A percentile compares a stretch with the other conserved stretches of the same genome.
These are phyloP conservation scores for Penicillium atrosanguineum DNA, from an alignment of 495 filamentous ascomycete species.

Conservation along the genomic window DNA sequence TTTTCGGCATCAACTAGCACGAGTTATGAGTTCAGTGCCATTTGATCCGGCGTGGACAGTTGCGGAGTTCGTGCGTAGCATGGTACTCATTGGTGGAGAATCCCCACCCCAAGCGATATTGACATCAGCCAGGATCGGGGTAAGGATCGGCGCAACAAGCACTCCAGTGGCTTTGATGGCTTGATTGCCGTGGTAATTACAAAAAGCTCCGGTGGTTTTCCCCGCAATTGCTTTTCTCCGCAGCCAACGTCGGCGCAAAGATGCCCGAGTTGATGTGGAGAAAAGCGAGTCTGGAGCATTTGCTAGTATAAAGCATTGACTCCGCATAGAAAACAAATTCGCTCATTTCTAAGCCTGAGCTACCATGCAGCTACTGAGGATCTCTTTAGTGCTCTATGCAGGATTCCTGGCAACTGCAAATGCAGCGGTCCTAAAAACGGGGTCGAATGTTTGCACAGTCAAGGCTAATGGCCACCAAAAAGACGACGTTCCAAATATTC, in stretches of 20 bases:
- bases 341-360: not conserved
- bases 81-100: conserved; percentile 22
- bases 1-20: conserved; percentile 12
- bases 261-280: conserved; percentile 6
- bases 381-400: conserved; percentile 1
- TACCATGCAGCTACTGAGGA: conserved; percentile 1
- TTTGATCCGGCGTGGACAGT: not conserved
- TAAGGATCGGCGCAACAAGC: conserved; percentile 18
- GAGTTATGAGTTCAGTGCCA: not conserved
- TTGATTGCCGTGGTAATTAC: not conserved
- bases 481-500: conserved; percentile 51
- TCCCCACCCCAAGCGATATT: not conserved
- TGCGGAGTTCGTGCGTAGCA: not conserved
- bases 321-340: not conserved
- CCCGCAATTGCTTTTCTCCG: conserved; percentile 13
- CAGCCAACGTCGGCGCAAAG: conserved; percentile 13
- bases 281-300: not conserved
- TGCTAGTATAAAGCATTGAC: not conserved
- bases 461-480: conserved; percentile 26
- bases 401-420: conserved; percentile 2
- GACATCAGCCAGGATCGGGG: conserved; percentile 4
- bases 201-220: not conserved
- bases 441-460: conserved; percentile 24
- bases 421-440: conserved; percentile 1
- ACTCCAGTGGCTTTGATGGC: conserved; percentile 8